These are phyloP conservation scores for Telfairia occidentalis DNA, from an alignment of 331 rosid genomes.

Conservation along the genomic window DNA sequence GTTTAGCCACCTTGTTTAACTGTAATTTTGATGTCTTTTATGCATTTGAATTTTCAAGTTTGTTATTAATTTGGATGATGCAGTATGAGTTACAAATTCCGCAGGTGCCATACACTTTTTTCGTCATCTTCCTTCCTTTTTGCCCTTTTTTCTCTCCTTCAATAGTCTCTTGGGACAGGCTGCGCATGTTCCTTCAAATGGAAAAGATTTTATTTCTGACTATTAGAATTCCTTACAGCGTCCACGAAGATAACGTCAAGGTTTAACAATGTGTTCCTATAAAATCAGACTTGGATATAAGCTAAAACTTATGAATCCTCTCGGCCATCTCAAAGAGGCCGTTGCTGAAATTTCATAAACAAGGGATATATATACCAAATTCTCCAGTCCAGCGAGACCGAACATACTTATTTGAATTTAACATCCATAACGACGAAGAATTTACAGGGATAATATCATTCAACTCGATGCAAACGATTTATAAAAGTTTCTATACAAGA, in stretches of 20 bases:
- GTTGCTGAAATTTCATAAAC: too few species aligned
- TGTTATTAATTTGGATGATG: background rate
- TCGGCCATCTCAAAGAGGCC: too few species aligned
- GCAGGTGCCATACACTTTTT: background rate
- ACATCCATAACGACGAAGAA: background rate
- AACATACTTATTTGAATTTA: background rate
- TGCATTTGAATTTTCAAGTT: constrained; percentile 1
- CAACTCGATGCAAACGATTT: background rate
- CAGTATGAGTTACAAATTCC: background rate
- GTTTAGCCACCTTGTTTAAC: constrained; percentile 7
- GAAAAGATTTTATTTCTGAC: background rate
- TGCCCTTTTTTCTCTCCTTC: background rate
- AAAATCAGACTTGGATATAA: too few species aligned
- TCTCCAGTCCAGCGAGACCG: too few species aligned
- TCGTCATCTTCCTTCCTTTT: background rate
- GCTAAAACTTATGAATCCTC: too few species aligned
- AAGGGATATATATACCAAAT: too few species aligned
- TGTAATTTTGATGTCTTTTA: constrained; percentile 21
- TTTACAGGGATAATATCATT: background rate
- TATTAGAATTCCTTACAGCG: background rate
- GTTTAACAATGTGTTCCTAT: too few species aligned
- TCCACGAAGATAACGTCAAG: too few species aligned
- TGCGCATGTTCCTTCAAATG: background rate
- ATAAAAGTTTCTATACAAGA: background rate
- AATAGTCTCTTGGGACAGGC: background rate